Conservation (phyloP, 257 asterid genomes). For the Mentha longifolia region DNA sequence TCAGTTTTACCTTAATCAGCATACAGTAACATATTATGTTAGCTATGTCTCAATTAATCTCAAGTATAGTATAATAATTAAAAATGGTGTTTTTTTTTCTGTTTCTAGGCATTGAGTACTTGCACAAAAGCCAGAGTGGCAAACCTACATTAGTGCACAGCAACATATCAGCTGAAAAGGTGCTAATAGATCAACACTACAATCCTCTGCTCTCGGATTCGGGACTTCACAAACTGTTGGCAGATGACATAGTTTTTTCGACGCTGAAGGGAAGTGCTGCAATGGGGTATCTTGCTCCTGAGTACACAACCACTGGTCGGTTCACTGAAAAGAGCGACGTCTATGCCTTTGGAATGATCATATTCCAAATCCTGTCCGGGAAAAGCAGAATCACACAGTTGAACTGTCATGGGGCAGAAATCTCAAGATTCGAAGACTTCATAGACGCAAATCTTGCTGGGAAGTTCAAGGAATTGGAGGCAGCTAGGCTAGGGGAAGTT, state of each 20-base stretch:
- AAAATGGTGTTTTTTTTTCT: not conserved
- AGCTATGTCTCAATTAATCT: not conserved
- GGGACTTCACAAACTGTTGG: constrained; percentile 78
- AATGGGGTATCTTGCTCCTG: constrained; percentile 96
- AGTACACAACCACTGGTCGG: constrained; percentile 84
- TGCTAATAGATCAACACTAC: constrained; percentile 78
- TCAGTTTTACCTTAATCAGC: constrained; percentile 30
- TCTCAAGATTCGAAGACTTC: constrained; percentile 69
- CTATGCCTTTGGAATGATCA: constrained; percentile 92
- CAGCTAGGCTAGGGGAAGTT: constrained; percentile 76
- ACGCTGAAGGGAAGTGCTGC: constrained; percentile 93
- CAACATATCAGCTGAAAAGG: constrained; percentile 90
- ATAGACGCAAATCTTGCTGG: constrained; percentile 65
- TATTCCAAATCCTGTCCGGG: constrained; percentile 87
- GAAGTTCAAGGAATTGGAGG: constrained; percentile 73
- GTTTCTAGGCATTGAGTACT: constrained; percentile 69
- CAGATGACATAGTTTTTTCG: constrained; percentile 85
- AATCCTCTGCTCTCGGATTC: constrained; percentile 82
- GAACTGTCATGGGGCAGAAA: constrained; percentile 75
- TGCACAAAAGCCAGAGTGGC: constrained; percentile 60
- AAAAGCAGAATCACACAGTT: constrained; percentile 67
- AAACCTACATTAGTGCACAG: constrained; percentile 73
- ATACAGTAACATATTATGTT: constrained; percentile 1
- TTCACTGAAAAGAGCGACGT: constrained; percentile 92
- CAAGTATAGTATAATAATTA: not conserved